Evolutionary conservation across 1,284 basidiomycete genomes (phyloP), one percentile per base, ranked within the genome.

Genomic region (Gymnopus androsaceus): DNA sequence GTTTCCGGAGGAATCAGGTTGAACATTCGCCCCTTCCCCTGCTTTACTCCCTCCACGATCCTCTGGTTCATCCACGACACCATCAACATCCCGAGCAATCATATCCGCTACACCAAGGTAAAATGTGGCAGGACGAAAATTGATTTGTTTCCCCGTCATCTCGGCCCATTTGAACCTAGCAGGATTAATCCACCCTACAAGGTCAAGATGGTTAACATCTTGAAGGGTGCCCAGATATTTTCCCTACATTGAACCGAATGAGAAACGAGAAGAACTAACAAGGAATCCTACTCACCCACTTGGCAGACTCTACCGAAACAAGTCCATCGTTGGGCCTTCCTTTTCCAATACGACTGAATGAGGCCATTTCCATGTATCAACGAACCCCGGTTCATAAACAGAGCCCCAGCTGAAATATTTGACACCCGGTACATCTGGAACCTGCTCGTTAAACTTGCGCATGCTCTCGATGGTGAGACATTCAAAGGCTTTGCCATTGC

Each of bases 401-500:
- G 95, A 95, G 9, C 95, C 95, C 90, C 94, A 98, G 64, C 90
- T 94, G 66, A 90, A 95, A 72, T 98, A 98, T 61, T 83, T 80
- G 55, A 97, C 89, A 28, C 83, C 83, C 0, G 81, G 76, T 1
- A 87, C 80, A 64, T 98, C 87, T 0, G 90, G 87, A 0, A 92
- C 92, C 38, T 87, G 78, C 57, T 89, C 82, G 68, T 98, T 98
- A 74, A 98, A 98, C 56, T 80, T 74, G 33, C 79, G 81, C 95
- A 98, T 98, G 57, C 85, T 86, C 36, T 87, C 84, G n/a, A 88
- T 72, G 0, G 94, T 95, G 44, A 98, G 82, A 51, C 83, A 89
- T 65, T 93, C 86, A 62, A 98, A 98, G 2, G 95, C 95, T 58
- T 85, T 86, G 4, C 95, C 95, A 61, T 96, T 94, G 3, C 93